Evolutionary conservation across 2,329 filamentous ascomycete genomes (phyloP), one percentile per base, ranked within the genome.

Genomic region (Penicillium sp.): DNA sequence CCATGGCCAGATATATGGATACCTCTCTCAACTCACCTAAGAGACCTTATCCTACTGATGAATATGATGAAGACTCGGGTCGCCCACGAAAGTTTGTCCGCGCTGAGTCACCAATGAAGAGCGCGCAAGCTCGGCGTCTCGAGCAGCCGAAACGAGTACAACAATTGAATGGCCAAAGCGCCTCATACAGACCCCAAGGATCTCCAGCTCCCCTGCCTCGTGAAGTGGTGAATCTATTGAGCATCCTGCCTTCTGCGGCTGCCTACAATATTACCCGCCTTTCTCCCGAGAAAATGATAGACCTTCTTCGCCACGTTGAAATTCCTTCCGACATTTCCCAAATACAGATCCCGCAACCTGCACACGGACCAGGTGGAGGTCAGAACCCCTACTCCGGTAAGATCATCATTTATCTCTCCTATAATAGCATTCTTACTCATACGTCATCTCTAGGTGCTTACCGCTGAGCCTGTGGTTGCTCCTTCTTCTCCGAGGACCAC

Each of bases 51-150:
- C 84, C 82, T 2, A 64, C 73, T 12, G 90, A 93, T 58, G 92
- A 96, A 41, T 81, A 81, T 7, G 88, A 91, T 38, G 87, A 88
- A 60, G 86, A 88, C 54, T 78, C 82, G 38, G 86, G 86, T 64
- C 88, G 90, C 21, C 91, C 92, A 1, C 90, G 93, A 66, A 97
- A 97, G 73, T 83, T 97, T 51, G 85, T 88, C 49, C 87, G 96
- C 44, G 93, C 89, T n/a, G 92, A 90, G 56, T 97, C 93, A 6
- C 94, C 96, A 0, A 82, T 97, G 38, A 99, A 97, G 73, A 91
- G 91, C 15, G 90, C 91, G 1, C 91, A 93, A 38, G 91, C 91
- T 27, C 88, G 93, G 55, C 88, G 93, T 36, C 81, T 96, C 23
- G 91, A 94, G 68, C 89, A 94, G 70, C 87, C 91, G 61, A 82